Evolutionary conservation across 2,329 filamentous ascomycete species (phyloP), one percentile per base, ranked within the genome.

Genomic region (Exophiala phaeomuriformis): DNA sequence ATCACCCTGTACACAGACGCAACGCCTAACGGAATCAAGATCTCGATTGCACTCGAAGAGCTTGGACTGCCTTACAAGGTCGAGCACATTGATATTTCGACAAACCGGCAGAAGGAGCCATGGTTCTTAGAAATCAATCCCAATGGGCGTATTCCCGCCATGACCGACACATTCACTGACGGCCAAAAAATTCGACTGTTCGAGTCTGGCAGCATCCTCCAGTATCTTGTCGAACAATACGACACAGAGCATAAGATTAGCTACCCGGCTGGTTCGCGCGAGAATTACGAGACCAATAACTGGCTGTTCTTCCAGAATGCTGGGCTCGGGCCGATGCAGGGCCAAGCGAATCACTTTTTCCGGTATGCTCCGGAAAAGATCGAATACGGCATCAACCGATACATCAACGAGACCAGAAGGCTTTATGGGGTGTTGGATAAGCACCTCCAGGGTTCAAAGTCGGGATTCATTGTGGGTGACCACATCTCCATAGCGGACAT

Each of bases 51-150:
- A 6, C 75, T 96, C 10, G 89, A 94, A 72, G 90, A 95, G 72
- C 78, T 95, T 3, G 85, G 84, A 61, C 71, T 64, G 8, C 59
- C 59, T 4, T 71, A 71, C 58, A 67, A 67, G 42, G 41, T 60
- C 1, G 65, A 70, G n/a, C 54, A 70, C 31, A 65, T 76, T 39
- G 65, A 76, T 44, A 73, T 76, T 45, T 65, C 59, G 55, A 86
- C 86, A 59, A 86, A 89, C 67, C 78, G 75, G n/a, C 88, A 94
- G 64, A 94, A 93, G 64, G 80, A 91, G 69, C 81, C 81, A 10
- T 94, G 88, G 88, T 96, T 91, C 72, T 79, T 94, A 30, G 83
- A 84, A 49, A 94, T 95, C 72, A 95, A 95, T 71, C 90, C 90
- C 59, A 95, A 95, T 68, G 90, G 90, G 60, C 86, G 90, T 61